phyloP scores from a whole-genome alignment of 2,329 filamentous ascomycete genomes.

The Aureobasidium namibiae region DNA sequence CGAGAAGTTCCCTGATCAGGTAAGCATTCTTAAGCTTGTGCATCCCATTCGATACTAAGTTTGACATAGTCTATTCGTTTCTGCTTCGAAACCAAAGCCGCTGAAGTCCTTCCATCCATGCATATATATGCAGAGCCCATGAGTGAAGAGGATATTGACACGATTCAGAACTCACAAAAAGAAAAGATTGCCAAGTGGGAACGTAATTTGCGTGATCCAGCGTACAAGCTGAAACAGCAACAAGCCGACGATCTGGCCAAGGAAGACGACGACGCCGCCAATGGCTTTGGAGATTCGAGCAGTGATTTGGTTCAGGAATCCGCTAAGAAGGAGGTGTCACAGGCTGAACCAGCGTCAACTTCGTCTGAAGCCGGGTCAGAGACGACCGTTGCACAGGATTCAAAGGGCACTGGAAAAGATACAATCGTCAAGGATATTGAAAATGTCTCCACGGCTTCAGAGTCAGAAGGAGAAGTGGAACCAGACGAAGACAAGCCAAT shows the following conservation, averaged over 20 bases:
- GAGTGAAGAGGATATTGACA: constrained; percentile 58
- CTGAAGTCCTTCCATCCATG: constrained; percentile 49
- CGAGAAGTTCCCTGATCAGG: constrained; percentile 59
- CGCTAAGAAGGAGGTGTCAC: neutral
- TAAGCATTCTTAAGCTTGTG: constrained; percentile 24
- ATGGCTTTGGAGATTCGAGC: neutral
- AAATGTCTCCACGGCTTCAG: neutral
- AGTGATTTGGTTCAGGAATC: neutral
- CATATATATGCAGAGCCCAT: constrained; percentile 87
- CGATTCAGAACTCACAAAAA: constrained; percentile 62
- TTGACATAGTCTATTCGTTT: constrained; percentile 57
- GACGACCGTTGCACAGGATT: neutral
- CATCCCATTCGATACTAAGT: constrained; percentile 12
- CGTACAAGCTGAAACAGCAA: neutral
- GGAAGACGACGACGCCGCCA: neutral
- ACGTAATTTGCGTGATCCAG: constrained; percentile 27
- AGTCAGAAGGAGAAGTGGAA: neutral
- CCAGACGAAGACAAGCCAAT: constrained; percentile 28
- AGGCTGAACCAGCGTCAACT: neutral
- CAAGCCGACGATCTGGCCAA: neutral
- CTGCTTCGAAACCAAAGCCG: constrained; percentile 61
- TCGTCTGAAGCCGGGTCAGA: neutral
- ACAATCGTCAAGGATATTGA: neutral
- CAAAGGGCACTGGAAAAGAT: neutral
- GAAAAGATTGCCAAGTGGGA: constrained; percentile 63